Conservation (phyloP, 495 filamentous ascomycete genomes). For the Neurospora tetraspora region DNA sequence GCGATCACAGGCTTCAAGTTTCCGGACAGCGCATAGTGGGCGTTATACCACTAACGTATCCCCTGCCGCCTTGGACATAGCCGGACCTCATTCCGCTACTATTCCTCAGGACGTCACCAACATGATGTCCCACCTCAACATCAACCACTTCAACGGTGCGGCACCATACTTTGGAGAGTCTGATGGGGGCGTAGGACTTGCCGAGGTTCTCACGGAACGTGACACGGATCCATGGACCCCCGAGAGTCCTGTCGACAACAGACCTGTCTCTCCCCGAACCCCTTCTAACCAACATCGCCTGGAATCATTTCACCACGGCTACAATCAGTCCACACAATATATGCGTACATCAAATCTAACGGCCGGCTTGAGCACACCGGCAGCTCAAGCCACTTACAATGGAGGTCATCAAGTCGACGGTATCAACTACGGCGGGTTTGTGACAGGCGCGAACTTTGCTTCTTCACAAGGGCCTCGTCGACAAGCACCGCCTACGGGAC, state of each 20-base stretch:
- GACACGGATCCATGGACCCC: conserved; percentile 4
- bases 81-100: not conserved
- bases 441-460: not conserved
- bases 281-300: not conserved
- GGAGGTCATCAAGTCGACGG: not conserved
- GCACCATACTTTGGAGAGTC: conserved; percentile 19
- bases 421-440: not conserved
- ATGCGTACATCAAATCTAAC: not conserved
- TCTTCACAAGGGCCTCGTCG: not conserved
- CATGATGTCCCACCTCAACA: conserved; percentile 16
- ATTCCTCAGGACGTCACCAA: conserved; percentile 8
- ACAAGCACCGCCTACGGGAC: not conserved
- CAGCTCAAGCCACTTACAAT: not conserved
- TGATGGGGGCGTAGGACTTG: conserved; percentile 24
- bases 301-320: not conserved
- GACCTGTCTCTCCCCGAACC: not conserved
- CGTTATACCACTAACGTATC: not conserved
- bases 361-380: not conserved
- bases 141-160: conserved; percentile 15
- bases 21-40: not conserved
- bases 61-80: not conserved
- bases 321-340: not conserved
- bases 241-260: not conserved
- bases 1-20: conserved; percentile 1
- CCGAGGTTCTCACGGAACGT: conserved; percentile 20